Conservation (phyloP, 1,284 basidiomycete genomes). For the Anthracocystis setariae region DNA sequence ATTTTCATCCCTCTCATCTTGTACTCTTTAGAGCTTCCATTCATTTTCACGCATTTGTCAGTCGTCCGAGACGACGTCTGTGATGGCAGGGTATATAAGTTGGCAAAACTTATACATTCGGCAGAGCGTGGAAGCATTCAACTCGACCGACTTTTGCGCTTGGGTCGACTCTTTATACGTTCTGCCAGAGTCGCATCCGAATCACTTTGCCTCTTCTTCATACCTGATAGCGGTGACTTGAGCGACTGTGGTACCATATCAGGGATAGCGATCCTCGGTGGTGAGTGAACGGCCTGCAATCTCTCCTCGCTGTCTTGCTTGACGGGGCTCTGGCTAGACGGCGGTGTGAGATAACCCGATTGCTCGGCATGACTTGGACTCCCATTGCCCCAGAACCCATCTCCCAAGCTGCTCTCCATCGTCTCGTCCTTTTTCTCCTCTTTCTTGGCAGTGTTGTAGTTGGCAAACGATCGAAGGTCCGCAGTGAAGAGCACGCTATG, state of each 20-base stretch:
- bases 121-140: not conserved
- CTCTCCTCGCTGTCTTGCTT: conserved; percentile 10
- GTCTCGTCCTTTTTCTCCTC: conserved; percentile 26
- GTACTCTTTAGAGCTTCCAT: not conserved
- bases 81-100: not conserved
- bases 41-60: not conserved
- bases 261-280: conserved; percentile 22
- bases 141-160: conserved; percentile 29
- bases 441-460: conserved; percentile 46
- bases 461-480: conserved; percentile 56
- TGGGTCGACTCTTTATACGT: conserved; percentile 36
- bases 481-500: conserved; percentile 65
- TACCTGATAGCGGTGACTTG: not conserved
- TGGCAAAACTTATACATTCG: too few relatives aligned
- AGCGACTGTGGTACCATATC: conserved; percentile 23
- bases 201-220: conserved; percentile 3
- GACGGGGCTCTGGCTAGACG: conserved; percentile 11
- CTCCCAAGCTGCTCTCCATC: not conserved
- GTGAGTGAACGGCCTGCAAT: conserved; percentile 31
- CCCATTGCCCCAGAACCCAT: conserved; percentile 17
- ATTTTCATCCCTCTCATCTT: not conserved
- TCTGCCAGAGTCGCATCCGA: conserved; percentile 21
- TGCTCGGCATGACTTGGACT: not conserved
- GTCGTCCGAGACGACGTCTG: not conserved
- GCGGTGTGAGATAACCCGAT: conserved; percentile 16